Evolutionary conservation across 345 rosid genomes (phyloP).

Genomic region (Noccaea bulbosa): DNA sequence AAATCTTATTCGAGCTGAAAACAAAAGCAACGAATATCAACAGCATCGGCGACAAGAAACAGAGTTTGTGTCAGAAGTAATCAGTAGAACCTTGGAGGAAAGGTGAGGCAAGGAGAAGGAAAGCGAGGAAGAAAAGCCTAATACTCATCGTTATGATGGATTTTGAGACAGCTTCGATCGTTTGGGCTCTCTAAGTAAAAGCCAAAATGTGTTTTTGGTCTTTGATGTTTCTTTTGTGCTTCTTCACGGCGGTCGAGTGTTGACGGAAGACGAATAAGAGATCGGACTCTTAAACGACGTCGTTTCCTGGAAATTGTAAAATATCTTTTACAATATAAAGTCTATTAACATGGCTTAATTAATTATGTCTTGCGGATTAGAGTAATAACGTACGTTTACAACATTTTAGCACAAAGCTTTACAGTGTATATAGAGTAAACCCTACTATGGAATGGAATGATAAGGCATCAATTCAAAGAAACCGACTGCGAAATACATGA

Average conservation of each 20-base stretch:
- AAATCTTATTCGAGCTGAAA: constrained; percentile 7
- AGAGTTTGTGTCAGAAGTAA: neutral
- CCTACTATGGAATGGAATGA: no score
- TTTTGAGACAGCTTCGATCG: neutral
- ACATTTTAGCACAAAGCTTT: no score
- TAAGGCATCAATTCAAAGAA: no score
- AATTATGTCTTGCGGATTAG: no score
- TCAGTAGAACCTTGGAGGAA: constrained; percentile 63
- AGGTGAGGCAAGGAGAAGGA: constrained; percentile 75
- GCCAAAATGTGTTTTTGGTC: constrained; percentile 14
- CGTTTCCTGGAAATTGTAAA: neutral
- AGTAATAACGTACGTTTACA: no score
- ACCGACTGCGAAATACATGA: no score
- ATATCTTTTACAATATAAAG: no score
- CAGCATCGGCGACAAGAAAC: constrained; percentile 9
- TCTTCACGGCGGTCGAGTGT: neutral
- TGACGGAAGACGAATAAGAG: constrained; percentile 2
- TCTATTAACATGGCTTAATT: no score
- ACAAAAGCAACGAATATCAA: neutral
- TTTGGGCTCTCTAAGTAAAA: constrained; percentile 1
- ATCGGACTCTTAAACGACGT: neutral
- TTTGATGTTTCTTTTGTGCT: constrained; percentile 13
- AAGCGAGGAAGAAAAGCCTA: constrained; percentile 65
- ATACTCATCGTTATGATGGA: constrained; percentile 42
- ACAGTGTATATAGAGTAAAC: no score